Base-by-base conservation (phyloP, 2,329 filamentous ascomycete species). In the Penicillium brasilianum region DNA sequence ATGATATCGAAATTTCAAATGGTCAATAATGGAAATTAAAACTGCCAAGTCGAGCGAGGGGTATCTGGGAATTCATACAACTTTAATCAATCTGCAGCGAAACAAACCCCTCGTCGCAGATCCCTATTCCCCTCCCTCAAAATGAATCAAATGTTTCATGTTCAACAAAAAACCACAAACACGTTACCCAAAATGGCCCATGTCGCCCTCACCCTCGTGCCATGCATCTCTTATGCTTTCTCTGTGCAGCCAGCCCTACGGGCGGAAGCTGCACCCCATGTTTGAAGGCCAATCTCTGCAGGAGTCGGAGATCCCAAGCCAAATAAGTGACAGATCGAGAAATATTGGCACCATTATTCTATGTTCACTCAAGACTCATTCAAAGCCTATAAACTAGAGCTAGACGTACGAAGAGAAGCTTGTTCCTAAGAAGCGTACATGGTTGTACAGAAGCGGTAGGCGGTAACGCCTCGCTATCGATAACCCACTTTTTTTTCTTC, bases 401-500 rank as follows among this genome's bases (percentile, higher is more conserved):
- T n/a, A 10, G 18, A 25, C 28, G 14, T 25, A 39, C 25, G 14
- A 22, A 52, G 10, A 53, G 2, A 39, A 39, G 34, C 32, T n/a
- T 53, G 13, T 18, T 13, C 22, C n/a, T 28, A 25, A 9, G 14
- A 11, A 43, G 25, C 10, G 22, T 25, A 25, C 55, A 55, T 32
- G 28, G 43, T 55, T 6, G 7, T 3, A 39, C 60, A 9, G n/a
- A 66, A 61, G 14, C 0, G 49, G 65, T n/a, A 69, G 61, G 66
- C 66, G 66, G 66, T 69, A 57, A 60, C n/a, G 25, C 2, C 13
- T 30, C 18, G 30, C 56, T 58, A 70, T 70, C 68, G 68, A 70
- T 70, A 70, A 68, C 65, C 63, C 65, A 65, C 65, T 68, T 70
- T 69, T 68, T 69, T 69, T 69, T 65, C 67, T 59, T 55, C 25